Base-by-base conservation (phyloP, 1,139 yeast genomes). In the Torulaspora globosa region DNA sequence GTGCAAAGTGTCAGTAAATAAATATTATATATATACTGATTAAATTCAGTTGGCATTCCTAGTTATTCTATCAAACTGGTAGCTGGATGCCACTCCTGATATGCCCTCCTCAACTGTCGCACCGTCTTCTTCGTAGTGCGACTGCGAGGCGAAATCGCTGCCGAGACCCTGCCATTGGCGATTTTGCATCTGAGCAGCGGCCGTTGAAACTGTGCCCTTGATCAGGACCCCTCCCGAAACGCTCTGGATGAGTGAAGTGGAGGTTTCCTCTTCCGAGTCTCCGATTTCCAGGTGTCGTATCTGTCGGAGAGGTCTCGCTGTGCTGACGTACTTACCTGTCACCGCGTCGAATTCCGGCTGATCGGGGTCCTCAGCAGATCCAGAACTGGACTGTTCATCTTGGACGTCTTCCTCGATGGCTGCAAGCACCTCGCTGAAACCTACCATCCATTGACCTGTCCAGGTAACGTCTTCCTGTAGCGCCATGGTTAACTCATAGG, bases 381-480 rank as follows among this genome's bases (percentile, higher is more conserved):
- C 56, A 11, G 46, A 56, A 2, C 52, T 57, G 2, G 57, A 61
- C 1, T 63, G 60, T 3, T 63, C 65, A 1, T 61, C 65, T 2
- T 59, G 66, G 60, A 64, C 6, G 53, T 58, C 19, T 10, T 63
- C 65, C 15, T 56, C 53, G 23, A 61, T 52, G 3, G 67, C 68
- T 6, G 60, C 60, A 12, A 66, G 54, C 16, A 71, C 60, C n/a
- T 62, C 58, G 32, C 77, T 72, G 64, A 89, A 88, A 56, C 86
- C 94, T 0, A 90, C 81, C 12, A 86, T 77, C 98, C 98, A 92
- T 56, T 84, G 76, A 0, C 97, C 97, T 0, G 92, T 82, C 97
- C 97, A 90, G 1, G 80, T 72, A 19, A 87, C 73, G 49, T 84
- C 89, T 24, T 78, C 80, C 51, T 77, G 76, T 48, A 94, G 70